Base-by-base conservation (phyloP, 2,329 filamentous ascomycete species). In the Simplicillium aogashimaense region DNA sequence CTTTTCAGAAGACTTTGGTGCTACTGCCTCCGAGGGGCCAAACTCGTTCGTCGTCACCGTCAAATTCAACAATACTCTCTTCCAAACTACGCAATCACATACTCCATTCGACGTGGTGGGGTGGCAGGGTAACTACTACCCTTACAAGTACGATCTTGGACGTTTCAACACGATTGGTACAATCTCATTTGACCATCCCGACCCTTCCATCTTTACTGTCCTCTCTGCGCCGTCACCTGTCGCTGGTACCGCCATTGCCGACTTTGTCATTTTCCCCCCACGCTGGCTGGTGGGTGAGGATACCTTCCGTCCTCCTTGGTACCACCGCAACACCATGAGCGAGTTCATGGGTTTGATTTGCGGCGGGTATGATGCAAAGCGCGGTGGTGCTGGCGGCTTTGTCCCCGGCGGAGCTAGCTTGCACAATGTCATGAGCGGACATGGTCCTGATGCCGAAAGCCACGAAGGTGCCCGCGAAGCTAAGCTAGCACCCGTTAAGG, bases 121-220 rank as follows among this genome's bases (percentile, higher is more conserved):
- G 3, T 89, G 83, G 83, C 83, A 89, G 54, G 84, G 84, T 35
- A 83, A 78, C 46, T 88, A 87, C 61, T 82, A 83, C 45, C 84
- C 84, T 0, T 86, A 78, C 71, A 89, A 89, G 61, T 89, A 89
- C 63, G 84, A 88, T 51, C 70, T 89, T 1, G 81, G 80, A 18
- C 76, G 82, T 28, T 89, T 87, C 69, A 83, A 81, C 61, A 78
- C 76, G 34, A 78, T 89, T 35, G 84, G 83, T 15, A 78, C 71
- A 40, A 78, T 86, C 47, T 82, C 77, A 7, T 86, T 76, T 53
- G 84, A 89, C 57, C 84, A 89, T 53, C 83, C 83, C 1, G 84
- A 89, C 53, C 84, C 84, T 1, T 80, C 74, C 46, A 87, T 89
- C 57, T 89, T 82, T 62, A 87, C 78, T 1, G 81, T 86, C 4